phyloP scores from a whole-genome alignment of 2,329 filamentous ascomycete genomes.

The Neurospora sp. region DNA sequence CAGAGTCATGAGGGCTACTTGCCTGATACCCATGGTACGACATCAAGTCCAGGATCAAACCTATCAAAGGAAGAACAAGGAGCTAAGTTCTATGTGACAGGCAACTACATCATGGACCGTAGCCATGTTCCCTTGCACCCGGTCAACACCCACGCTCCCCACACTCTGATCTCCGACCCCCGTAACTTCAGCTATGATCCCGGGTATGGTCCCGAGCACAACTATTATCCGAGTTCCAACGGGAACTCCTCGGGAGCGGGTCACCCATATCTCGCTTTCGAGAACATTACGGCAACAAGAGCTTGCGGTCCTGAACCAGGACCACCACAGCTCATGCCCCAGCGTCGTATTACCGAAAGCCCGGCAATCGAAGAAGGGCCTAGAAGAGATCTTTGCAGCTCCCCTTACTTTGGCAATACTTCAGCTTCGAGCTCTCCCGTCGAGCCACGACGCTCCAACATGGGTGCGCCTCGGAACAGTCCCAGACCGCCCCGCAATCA shows the following conservation, averaged over 20 bases:
- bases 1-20: not conserved
- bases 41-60: not conserved
- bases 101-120: not conserved
- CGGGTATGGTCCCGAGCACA: not conserved
- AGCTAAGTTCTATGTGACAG: not conserved
- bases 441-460: not conserved
- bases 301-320: not conserved
- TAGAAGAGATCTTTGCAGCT: not conserved
- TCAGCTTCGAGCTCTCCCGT: not conserved
- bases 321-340: not conserved
- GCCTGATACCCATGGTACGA: not conserved
- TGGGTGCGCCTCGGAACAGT: not conserved
- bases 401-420: not conserved
- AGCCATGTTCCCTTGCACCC: not conserved
- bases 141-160: not conserved
- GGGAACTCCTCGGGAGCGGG: not conserved
- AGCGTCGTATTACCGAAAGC: not conserved
- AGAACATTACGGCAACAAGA: not conserved
- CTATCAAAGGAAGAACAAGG: not conserved
- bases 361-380: not conserved
- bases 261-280: not conserved
- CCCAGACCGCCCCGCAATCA: not conserved
- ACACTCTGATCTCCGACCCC: not conserved
- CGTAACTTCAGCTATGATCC: not conserved
- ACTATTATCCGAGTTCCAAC: not conserved